A percentile compares a stretch with the other conserved stretches of the same genome.
phyloP scores from a whole-genome alignment of 2,329 filamentous ascomycete species.

The Chrysosporium queenslandicum region DNA sequence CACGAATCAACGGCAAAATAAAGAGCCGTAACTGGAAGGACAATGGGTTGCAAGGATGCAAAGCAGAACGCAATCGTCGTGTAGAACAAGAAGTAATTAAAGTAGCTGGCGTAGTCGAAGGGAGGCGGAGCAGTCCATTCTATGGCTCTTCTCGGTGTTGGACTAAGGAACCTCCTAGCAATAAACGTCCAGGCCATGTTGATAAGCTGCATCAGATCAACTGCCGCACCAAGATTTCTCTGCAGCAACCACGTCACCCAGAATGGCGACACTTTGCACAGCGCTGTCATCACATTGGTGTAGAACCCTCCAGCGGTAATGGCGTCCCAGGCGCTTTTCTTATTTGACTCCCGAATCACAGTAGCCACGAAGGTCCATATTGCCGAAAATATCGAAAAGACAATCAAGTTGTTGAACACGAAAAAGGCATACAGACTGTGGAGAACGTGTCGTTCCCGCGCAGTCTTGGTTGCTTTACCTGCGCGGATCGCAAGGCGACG shows the following conservation, averaged over 20 bases:
- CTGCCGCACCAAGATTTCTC: slow-evolving; percentile 83
- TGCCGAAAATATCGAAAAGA: slow-evolving; percentile 86
- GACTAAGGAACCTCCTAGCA: slow-evolving; percentile 70
- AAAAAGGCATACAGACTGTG: slow-evolving; percentile 92
- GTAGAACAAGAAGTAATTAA: slow-evolving; percentile 97
- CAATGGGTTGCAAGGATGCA: slow-evolving; percentile 73
- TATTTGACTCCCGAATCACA: slow-evolving; percentile 51
- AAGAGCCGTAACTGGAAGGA: slow-evolving; percentile 72
- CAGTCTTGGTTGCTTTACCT: slow-evolving; percentile 85
- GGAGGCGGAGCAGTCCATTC: slow-evolving; percentile 83
- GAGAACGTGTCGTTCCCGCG: slow-evolving; percentile 81
- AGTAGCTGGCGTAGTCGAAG: slow-evolving; percentile 94
- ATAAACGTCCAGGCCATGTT: slow-evolving; percentile 77
- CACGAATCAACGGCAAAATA: slow-evolving; percentile 83
- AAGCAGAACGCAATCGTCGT: slow-evolving; percentile 80
- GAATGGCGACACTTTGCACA: slow-evolving; percentile 77
- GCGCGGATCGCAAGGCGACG: slow-evolving; percentile 71
- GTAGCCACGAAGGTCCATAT: slow-evolving; percentile 62
- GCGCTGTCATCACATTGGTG: slow-evolving; percentile 54
- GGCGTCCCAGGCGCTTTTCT: slow-evolving; percentile 56
- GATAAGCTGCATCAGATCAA: slow-evolving; percentile 84
- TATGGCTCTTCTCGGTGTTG: slow-evolving; percentile 83
- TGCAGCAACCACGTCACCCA: slow-evolving; percentile 93
- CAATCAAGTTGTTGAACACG: slow-evolving; percentile 89
- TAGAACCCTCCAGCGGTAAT: slow-evolving; percentile 57